Evolutionary conservation across 176 grass and related monocot genomes (phyloP), one percentile per base, ranked within the genome.

Genomic region (Pontederia paniculata): DNA sequence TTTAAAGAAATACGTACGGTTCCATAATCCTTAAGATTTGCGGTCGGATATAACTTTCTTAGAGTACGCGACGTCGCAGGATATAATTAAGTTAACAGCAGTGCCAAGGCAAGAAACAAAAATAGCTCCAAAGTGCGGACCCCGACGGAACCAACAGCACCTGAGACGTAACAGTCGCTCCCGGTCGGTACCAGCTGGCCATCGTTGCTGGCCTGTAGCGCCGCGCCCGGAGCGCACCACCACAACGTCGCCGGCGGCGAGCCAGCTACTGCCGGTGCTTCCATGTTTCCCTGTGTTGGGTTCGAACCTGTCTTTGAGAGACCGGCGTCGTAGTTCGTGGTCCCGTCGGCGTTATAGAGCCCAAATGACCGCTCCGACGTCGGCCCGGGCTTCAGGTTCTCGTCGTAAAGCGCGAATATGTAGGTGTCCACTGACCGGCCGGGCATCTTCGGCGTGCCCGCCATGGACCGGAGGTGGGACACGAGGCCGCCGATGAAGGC

Each of bases 321-420:
- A 16, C 90, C 90, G 42, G 70, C 78, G 50, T 89, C 74, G 59
- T 96, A 96, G 83, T 87, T 96, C 10, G 77, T 23, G 15, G 77
- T 87, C 25, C 86, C 79, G 73, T 96, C 86, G 5, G 69, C 74
- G 23, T 59, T 74, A 76, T 81, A 96, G 48, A 96, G 42, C 4
- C 90, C 90, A 28, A 96, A 96, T 2, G 85, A 89, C 0, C 90
- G 70, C 76, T 96, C 90, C 9, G 85, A 96, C 46, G 59, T 62
- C 0, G 79, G 82, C 7, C 90, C 90, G 1, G 76, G 64, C 80
- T 96, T 96, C 58, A 89, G 90, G 80, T 89, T 79, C 76, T 96
- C 90, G 63, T 96, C 82, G 75, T 96, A 96, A 73, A 96, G 82
- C 60, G 85, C 85, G 68, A 96, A 96, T 59, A 96, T n/a, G 70